Evolutionary conservation across 305 asterid genomes (phyloP), one percentile per base, ranked within the genome.

Genomic region (Rubia peregrina): DNA sequence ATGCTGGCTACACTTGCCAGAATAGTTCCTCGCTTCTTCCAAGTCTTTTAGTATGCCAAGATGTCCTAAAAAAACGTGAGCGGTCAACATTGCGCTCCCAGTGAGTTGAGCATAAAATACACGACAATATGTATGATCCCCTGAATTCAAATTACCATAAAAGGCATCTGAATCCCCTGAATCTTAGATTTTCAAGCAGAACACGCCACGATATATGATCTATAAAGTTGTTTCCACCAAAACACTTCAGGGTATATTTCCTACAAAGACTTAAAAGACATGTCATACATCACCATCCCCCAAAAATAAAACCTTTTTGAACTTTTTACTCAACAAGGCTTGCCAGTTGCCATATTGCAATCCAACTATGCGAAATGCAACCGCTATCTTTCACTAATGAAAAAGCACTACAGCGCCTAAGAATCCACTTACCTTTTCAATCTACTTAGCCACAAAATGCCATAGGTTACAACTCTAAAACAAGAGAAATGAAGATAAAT

Each of bases 1-100:
- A 95, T 55, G 99, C 99, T 7, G 98, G 99, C 72, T 95, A 95
- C 85, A 92, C 94, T 5, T 95, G 99, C 84, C 99, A 87, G 83
- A 95, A 92, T 79, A 95, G 97, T 76, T 90, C 99, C 21, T 70
- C 33, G 56, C 95, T 95, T 75, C 92, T 90, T 67, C 91, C 95
- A 2, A 90, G 91, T 48, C 92, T 95, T 57, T 87, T 95, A 0
- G 96, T 89, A 60, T 95, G 99, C 86, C 84, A 83, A 83, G 95
- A 86, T 10, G 97, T 95, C 41, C 79, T 95, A 84, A 81, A 75
- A 88, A 36, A 97, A 92, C 16, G 80, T 72, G n/a, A 71, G 74
- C 19, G 95, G 96, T 41, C 96, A 92, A 73, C 98, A 95, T 77
- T 95, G 98, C 73, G 98, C 96, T 10, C 99, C 99, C 26, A 90